A percentile compares a stretch with the other conserved stretches of the same genome.
Evolutionary conservation across 768 basidiomycete species (phyloP).

Genomic region (Trametes meyenii): DNA sequence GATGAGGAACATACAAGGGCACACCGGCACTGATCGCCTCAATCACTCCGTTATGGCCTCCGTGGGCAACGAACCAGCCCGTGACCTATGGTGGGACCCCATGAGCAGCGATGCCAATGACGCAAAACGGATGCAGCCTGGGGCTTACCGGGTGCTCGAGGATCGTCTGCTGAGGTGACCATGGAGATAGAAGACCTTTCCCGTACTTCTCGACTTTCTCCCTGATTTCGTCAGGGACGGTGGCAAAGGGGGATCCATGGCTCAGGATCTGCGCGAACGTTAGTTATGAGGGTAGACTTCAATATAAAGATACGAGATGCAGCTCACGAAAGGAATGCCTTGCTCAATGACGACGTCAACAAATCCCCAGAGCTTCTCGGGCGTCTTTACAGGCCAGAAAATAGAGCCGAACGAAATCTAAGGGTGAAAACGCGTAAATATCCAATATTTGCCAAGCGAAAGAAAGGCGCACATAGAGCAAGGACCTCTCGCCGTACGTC

Average conservation of each 20-base stretch:
- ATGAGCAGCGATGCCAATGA: not conserved
- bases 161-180: slow-evolving; percentile 19
- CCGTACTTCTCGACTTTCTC: slow-evolving; percentile 11
- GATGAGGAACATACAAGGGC: slow-evolving; percentile 10
- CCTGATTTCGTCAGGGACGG: slow-evolving; percentile 9
- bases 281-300: not conserved
- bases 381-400: slow-evolving; percentile 25
- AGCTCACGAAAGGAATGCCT: slow-evolving; percentile 28
- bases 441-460: too few relatives aligned
- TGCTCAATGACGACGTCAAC: slow-evolving; percentile 29
- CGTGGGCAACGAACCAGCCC: slow-evolving; percentile 29
- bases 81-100: not conserved
- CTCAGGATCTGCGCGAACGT: not conserved
- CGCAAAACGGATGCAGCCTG: too few relatives aligned
- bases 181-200: not conserved
- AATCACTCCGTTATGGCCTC: slow-evolving; percentile 29
- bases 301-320: not conserved
- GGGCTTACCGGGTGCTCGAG: slow-evolving; percentile 12
- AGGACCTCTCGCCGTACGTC: slow-evolving; percentile 22
- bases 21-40: slow-evolving; percentile 30
- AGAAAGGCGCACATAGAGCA: slow-evolving; percentile 26
- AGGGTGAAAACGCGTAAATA: too few relatives aligned
- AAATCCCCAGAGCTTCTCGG: slow-evolving; percentile 29
- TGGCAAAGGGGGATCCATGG: slow-evolving; percentile 8
- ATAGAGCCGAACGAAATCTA: slow-evolving; percentile 31